Conservation (phyloP, 2,329 filamentous ascomycete species). For the Claviceps sp. region DNA sequence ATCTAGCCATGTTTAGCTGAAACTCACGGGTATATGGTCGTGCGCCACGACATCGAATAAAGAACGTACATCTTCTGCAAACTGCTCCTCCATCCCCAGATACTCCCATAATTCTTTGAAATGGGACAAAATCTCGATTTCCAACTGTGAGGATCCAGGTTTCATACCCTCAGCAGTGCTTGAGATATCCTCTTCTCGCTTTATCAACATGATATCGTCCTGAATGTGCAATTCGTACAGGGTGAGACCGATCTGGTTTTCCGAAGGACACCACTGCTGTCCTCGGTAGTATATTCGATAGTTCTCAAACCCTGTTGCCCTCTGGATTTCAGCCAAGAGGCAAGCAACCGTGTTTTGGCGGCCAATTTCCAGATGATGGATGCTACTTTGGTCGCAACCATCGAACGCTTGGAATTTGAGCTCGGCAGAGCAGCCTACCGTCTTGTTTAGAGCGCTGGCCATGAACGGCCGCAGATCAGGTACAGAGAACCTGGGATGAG, state of each 20-base stretch:
- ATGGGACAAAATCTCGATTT: constrained; percentile 67
- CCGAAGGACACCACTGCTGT: constrained; percentile 46
- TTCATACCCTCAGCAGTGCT: constrained; percentile 30
- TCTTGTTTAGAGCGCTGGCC: constrained; percentile 33
- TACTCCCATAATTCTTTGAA: constrained; percentile 77
- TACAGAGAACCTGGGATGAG: constrained; percentile 44
- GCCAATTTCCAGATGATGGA: constrained; percentile 52
- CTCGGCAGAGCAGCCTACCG: constrained; percentile 50
- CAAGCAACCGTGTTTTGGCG: constrained; percentile 57
- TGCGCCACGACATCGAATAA: background rate
- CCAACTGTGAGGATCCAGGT: constrained; percentile 47
- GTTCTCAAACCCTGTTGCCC: constrained; percentile 62
- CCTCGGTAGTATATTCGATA: constrained; percentile 63
- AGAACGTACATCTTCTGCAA: constrained; percentile 49
- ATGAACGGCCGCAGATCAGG: constrained; percentile 44
- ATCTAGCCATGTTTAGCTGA: constrained; percentile 32
- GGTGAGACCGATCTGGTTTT: constrained; percentile 45
- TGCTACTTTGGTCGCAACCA: constrained; percentile 42
- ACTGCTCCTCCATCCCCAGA: constrained; percentile 56
- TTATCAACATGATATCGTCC: constrained; percentile 54
- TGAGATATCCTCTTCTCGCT: constrained; percentile 37
- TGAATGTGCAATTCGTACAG: constrained; percentile 55
- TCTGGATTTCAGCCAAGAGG: constrained; percentile 51
- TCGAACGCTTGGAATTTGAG: constrained; percentile 66
- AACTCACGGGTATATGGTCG: background rate